Conservation (phyloP, 768 basidiomycete genomes). For the Mycena galericulata region DNA sequence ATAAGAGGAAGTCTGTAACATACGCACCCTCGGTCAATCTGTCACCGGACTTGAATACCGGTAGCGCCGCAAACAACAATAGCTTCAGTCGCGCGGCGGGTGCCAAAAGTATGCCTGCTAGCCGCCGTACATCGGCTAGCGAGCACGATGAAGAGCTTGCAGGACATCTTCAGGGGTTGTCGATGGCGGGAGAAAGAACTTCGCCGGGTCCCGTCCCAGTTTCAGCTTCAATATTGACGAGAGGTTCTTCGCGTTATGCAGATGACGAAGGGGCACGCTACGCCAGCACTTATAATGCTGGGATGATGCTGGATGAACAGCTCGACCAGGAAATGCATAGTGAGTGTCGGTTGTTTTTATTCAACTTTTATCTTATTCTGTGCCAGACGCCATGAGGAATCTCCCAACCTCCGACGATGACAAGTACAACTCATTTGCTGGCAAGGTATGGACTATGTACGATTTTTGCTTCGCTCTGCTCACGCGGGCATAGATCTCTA, state of each 20-base stretch:
- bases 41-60: slow-evolving; percentile 72
- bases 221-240: slow-evolving; percentile 65
- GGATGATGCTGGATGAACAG: slow-evolving; percentile 94
- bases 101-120: slow-evolving; percentile 94
- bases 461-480: slow-evolving; percentile 1
- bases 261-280: slow-evolving; percentile 71
- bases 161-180: slow-evolving; percentile 78
- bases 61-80: slow-evolving; percentile 60
- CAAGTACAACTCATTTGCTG: slow-evolving; percentile 76
- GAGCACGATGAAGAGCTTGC: slow-evolving; percentile 88
- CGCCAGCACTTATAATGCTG: slow-evolving; percentile 79
- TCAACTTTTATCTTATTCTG: slow-evolving; percentile 27
- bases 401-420: slow-evolving; percentile 91
- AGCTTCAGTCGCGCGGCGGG: slow-evolving; percentile 74
- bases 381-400: slow-evolving; percentile 86
- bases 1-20: slow-evolving; percentile 90
- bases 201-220: slow-evolving; percentile 67
- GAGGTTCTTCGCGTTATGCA: slow-evolving; percentile 63
- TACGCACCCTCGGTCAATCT: slow-evolving; percentile 84
- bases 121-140: slow-evolving; percentile 89
- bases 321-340: slow-evolving; percentile 96
- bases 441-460: slow-evolving; percentile 63
- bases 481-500: slow-evolving; percentile 67
- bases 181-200: slow-evolving; percentile 72
- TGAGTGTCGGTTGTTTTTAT: slow-evolving; percentile 52